Evolutionary conservation across 208 protist genomes (phyloP), one percentile per base, ranked within the genome.

Genomic region (Trypanosoma mega): DNA sequence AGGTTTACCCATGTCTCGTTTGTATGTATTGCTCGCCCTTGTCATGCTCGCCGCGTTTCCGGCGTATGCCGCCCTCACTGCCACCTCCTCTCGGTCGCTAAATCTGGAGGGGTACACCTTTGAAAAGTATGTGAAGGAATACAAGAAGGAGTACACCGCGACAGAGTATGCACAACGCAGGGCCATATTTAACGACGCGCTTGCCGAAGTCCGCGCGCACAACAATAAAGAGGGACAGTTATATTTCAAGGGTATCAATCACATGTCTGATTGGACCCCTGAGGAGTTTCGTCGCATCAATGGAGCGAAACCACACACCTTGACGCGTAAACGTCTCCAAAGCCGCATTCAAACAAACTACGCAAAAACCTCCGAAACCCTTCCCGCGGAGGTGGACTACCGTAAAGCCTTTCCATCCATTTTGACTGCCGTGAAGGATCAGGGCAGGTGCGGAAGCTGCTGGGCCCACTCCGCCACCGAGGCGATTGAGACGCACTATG

Each of bases 361-460:
- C 29, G 26, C 45, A 12, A 44, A 48, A 31, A 48, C 26, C 21
- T 21, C 20, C 11, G 2, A 23, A 20, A n/a, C 36, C 8, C 67
- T 86, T 20, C 79, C 76, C 16, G 65, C 43, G 18, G 62, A 61
- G n/a, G 48, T 85, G 18, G 80, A 87, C 63, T 85, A 78, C 56
- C 63, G 71, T 34, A 65, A 53, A 1, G 43, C 27, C 26, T 34
- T 69, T 34, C 76, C 79, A 1, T 53, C 80, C 4, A 51, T 85
- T 29, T 52, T 94, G 30, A 87, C 84, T 0, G 21, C 78, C 7
- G 52, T 93, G 18, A 90, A 92, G 43, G 80, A 96, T 57, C 85
- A 93, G 70, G 85, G 90, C 26, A 23, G 72, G 49, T 93, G 87
- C 55, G 90, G 87, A 24, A 87, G 71, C 48, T 94, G 87, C 63